A percentile compares a stretch with the other conserved stretches of the same genome.
Conservation (phyloP, 176 grass and related monocot species). For the Musa itinerans region DNA sequence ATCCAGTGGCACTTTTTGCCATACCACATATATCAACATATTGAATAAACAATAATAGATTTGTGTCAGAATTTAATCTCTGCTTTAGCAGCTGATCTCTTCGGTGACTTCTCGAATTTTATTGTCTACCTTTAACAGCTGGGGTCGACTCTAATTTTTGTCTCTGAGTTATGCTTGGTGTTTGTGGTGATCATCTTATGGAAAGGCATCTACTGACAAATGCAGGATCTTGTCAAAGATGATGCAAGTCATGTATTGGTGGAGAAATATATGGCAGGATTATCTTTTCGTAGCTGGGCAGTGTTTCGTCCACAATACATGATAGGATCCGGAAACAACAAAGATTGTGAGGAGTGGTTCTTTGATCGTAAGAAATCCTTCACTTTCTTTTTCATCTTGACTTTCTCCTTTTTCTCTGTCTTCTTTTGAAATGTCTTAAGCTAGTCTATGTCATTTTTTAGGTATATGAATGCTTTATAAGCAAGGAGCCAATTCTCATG, state of each 20-base stretch:
- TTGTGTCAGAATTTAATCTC: neutral
- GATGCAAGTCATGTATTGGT: conserved; percentile 64
- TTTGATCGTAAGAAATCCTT: conserved; percentile 61
- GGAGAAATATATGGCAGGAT: conserved; percentile 71
- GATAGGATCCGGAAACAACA: conserved; percentile 97
- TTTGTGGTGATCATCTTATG: neutral
- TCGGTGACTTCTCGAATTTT: neutral
- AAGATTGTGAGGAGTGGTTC: conserved; percentile 99
- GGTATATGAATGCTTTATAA: neutral
- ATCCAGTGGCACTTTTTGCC: too few relatives aligned
- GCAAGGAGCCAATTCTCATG: neutral
- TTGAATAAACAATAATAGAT: neutral
- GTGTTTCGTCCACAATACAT: conserved; percentile 89
- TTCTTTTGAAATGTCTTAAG: neutral
- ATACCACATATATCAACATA: neutral
- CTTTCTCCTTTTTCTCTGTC: neutral
- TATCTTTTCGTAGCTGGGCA: conserved; percentile 58
- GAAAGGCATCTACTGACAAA: neutral
- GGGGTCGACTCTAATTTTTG: neutral
- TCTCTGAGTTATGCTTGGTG: neutral
- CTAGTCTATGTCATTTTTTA: neutral
- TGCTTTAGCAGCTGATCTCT: neutral
- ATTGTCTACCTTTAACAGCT: neutral
- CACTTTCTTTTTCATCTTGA: neutral
- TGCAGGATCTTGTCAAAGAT: conserved; percentile 79